Percentiles rank a stretch among this genome's conserved stretches.
Conservation (phyloP, 805 yeast species). For the Yarrowia porcina region DNA sequence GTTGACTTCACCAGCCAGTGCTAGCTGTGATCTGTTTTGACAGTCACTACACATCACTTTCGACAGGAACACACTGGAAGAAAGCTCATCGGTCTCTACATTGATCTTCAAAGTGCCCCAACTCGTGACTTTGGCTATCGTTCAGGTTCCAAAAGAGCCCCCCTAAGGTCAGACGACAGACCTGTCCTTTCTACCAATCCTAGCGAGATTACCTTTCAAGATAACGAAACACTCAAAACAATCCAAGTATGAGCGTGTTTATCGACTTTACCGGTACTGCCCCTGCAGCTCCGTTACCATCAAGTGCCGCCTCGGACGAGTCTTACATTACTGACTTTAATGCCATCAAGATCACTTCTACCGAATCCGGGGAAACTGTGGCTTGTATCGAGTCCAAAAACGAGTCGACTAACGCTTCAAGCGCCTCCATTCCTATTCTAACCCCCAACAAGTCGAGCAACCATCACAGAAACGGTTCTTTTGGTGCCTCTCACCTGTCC, state of each 20-base stretch:
- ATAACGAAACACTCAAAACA: no score
- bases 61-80: not conserved
- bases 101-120: not conserved
- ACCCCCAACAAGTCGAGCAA: not conserved
- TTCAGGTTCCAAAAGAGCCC: not conserved
- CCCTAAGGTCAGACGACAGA: conserved; percentile 3
- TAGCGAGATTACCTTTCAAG: no score
- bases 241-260: not conserved
- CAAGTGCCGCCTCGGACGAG: not conserved
- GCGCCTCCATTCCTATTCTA: conserved; percentile 24
- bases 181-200: not conserved
- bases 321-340: conserved; percentile 21
- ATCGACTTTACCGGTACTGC: not conserved
- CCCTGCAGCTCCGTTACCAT: not conserved
- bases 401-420: conserved; percentile 6
- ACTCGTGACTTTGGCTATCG: not conserved
- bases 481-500: conserved; percentile 13
- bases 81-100: not conserved
- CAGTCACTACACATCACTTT: not conserved
- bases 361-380: conserved; percentile 23
- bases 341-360: conserved; percentile 10
- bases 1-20: not conserved
- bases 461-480: not conserved
- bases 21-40: not conserved
- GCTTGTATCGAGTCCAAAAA: conserved; percentile 9